Percentiles rank a stretch among this genome's conserved stretches.
phyloP scores from a whole-genome alignment of 306 rosid species.

The Cucumis cinereus region DNA sequence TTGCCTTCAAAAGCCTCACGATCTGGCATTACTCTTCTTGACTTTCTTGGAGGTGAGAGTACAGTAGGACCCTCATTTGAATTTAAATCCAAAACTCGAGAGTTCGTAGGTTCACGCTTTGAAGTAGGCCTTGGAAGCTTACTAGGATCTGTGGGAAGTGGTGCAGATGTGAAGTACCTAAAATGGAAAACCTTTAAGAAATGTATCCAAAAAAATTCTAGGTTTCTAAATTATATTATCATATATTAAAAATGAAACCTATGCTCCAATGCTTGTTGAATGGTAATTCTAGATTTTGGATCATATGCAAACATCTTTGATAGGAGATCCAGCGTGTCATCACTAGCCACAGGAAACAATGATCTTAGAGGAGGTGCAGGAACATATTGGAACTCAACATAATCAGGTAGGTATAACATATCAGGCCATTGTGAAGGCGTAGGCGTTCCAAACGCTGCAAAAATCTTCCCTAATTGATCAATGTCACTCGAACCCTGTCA shows the following conservation, averaged over 20 bases:
- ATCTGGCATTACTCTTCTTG: conserved; percentile 86
- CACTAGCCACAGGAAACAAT: conserved; percentile 81
- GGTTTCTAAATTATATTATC: conserved; percentile 8
- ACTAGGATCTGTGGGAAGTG: conserved; percentile 65
- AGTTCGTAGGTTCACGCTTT: conserved; percentile 37
- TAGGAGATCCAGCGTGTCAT: conserved; percentile 78
- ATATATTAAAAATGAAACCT: conserved; percentile 32
- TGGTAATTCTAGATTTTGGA: conserved; percentile 80
- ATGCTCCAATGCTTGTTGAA: conserved; percentile 84
- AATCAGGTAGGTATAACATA: conserved; percentile 78
- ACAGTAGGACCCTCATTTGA: conserved; percentile 74
- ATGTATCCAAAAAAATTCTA: not conserved
- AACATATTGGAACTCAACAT: conserved; percentile 86
- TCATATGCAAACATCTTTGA: conserved; percentile 93
- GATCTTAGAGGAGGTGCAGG: conserved; percentile 77
- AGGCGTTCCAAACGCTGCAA: conserved; percentile 92
- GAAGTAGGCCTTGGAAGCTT: conserved; percentile 98
- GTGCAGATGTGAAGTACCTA: conserved; percentile 81
- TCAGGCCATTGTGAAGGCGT: conserved; percentile 91
- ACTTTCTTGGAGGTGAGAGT: conserved; percentile 88
- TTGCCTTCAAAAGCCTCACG: conserved; percentile 64
- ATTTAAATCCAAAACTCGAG: conserved; percentile 41
- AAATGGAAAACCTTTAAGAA: conserved; percentile 13
- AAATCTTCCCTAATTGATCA: conserved; percentile 91
- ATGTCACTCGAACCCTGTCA: conserved; percentile 88